A percentile compares a stretch with the other conserved stretches of the same genome.
These are phyloP conservation scores for Byssochlamys sp. DNA, from an alignment of 2,329 filamentous ascomycete genomes.

Conservation along the genomic window DNA sequence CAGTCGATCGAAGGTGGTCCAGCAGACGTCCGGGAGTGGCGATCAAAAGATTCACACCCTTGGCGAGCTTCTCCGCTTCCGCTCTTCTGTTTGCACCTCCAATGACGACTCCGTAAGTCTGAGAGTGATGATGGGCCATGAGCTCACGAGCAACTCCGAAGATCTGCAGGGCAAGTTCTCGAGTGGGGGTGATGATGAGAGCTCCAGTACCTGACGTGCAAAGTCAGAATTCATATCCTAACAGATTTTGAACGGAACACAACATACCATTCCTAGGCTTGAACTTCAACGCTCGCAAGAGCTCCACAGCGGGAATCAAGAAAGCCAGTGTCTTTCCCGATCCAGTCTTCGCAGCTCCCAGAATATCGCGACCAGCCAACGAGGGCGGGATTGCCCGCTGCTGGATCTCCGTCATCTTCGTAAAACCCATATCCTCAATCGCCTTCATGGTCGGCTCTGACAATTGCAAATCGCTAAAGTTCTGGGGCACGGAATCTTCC, in stretches of 20 bases:
- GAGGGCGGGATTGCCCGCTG: slow-evolving; percentile 75
- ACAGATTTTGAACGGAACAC: background rate
- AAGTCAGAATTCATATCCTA: slow-evolving; percentile 4
- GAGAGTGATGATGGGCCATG: slow-evolving; percentile 76
- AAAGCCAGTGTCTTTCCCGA: slow-evolving; percentile 94
- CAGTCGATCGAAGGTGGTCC: slow-evolving; percentile 88
- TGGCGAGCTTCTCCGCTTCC: slow-evolving; percentile 85
- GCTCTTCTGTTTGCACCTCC: slow-evolving; percentile 84
- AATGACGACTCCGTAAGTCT: slow-evolving; percentile 90
- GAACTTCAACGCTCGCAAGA: slow-evolving; percentile 80
- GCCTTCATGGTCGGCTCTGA: slow-evolving; percentile 83
- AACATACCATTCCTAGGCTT: slow-evolving; percentile 72
- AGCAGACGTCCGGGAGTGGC: slow-evolving; percentile 86
- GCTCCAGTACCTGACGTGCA: slow-evolving; percentile 59
- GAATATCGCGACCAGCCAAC: slow-evolving; percentile 79
- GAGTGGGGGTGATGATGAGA: slow-evolving; percentile 82
- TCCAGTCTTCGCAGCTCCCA: slow-evolving; percentile 91
- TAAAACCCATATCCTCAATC: slow-evolving; percentile 83
- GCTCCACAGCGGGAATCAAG: slow-evolving; percentile 86
- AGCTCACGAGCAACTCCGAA: slow-evolving; percentile 90
- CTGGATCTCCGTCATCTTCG: slow-evolving; percentile 93
- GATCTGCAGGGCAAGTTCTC: slow-evolving; percentile 89
- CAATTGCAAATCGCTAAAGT: slow-evolving; percentile 72
- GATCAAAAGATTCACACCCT: slow-evolving; percentile 89
- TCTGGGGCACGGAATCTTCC: slow-evolving; percentile 50